Percentiles rank a stretch among this genome's conserved stretches.
phyloP scores from a whole-genome alignment of 345 rosid genomes.

The Melaleuca quinquenervia region DNA sequence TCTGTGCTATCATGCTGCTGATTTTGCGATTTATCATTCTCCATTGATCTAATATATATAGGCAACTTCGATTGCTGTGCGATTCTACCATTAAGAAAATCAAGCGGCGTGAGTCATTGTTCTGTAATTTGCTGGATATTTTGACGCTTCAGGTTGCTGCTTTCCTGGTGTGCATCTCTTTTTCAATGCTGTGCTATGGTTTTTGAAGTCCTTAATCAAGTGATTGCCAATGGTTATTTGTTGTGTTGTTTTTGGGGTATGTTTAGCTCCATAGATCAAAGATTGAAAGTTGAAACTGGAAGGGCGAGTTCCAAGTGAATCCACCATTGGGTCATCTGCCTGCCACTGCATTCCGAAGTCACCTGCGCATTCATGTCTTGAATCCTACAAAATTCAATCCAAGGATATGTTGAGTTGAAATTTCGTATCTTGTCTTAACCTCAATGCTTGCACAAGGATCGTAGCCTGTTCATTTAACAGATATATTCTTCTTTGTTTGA shows the following conservation, averaged over 20 bases:
- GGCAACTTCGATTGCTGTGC: not conserved
- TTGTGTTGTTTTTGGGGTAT: not conserved
- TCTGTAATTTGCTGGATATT: not conserved
- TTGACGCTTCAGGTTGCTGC: not conserved
- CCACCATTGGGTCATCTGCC: not conserved
- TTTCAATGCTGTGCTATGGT: not conserved
- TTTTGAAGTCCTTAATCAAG: not conserved
- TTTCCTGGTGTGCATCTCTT: not conserved
- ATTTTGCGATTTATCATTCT: not conserved
- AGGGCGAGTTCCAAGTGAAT: not conserved
- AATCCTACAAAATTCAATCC: not conserved
- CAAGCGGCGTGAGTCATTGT: not conserved
- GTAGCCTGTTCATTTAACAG: not conserved
- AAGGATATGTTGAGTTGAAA: not conserved
- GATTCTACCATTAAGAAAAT: not conserved
- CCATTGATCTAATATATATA: not conserved
- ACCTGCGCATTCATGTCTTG: not conserved
- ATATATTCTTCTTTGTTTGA: not conserved
- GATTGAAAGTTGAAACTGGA: not conserved
- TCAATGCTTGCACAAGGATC: not conserved
- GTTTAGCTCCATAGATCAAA: not conserved
- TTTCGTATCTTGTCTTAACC: not conserved
- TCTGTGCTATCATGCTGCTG: not conserved
- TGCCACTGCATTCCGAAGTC: not conserved
- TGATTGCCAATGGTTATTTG: not conserved